Evolutionary conservation across 345 rosid genomes (phyloP).

Genomic region (Erucastrum elatum): DNA sequence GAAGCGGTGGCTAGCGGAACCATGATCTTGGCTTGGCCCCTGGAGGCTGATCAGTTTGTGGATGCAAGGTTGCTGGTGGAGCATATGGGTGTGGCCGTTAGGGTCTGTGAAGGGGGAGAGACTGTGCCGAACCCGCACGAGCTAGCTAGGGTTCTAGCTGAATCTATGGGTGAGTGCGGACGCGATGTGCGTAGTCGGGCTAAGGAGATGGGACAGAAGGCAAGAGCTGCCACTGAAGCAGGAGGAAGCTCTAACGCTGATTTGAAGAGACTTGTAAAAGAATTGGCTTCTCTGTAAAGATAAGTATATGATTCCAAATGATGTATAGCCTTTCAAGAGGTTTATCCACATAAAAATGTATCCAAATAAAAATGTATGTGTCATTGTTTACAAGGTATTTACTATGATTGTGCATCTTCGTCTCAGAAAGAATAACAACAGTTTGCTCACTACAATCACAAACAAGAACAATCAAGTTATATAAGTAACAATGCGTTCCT

Average conservation of each 20-base stretch:
- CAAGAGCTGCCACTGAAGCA: neutral
- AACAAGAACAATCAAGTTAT: neutral
- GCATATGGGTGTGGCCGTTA: slow-evolving; percentile 49
- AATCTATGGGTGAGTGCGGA: slow-evolving; percentile 28
- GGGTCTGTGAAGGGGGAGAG: slow-evolving; percentile 52
- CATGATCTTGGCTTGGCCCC: neutral
- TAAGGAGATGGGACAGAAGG: neutral
- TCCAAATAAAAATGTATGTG: neutral
- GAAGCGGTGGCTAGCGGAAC: neutral
- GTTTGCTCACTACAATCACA: neutral
- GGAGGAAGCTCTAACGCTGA: slow-evolving; percentile 12
- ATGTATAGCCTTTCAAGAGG: neutral
- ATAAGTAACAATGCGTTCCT: neutral
- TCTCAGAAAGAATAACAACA: neutral
- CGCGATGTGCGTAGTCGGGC: neutral
- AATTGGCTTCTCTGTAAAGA: neutral
- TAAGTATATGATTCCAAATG: neutral
- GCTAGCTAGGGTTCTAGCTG: slow-evolving; percentile 37
- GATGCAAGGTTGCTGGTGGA: slow-evolving; percentile 47
- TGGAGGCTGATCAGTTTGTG: neutral
- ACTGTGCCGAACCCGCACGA: slow-evolving; percentile 57
- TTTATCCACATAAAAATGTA: neutral
- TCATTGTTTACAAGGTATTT: neutral
- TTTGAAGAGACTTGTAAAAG: slow-evolving; percentile 15
- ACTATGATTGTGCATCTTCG: neutral